Conservation (phyloP, 371 early-diverging fungal species). For the Mortierella sp. region DNA sequence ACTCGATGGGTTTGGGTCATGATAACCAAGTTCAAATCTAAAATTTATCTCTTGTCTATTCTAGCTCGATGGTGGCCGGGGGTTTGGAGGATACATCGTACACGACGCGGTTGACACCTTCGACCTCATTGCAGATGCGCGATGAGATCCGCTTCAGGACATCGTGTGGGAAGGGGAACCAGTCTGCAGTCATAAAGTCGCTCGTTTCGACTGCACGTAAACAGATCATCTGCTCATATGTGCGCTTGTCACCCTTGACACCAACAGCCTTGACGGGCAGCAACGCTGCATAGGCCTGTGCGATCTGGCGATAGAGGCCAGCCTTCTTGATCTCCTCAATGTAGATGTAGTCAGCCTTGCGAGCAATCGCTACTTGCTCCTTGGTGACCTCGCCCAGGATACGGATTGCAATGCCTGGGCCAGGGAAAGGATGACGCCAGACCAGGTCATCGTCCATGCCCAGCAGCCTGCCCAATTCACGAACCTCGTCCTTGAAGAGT, state of each 20-base stretch:
- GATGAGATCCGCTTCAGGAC: slow-evolving; percentile 90
- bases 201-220: slow-evolving; percentile 95
- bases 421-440: slow-evolving; percentile 99
- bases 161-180: slow-evolving; percentile 85
- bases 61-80: slow-evolving; percentile 92
- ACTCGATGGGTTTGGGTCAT: no score
- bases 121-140: slow-evolving; percentile 97
- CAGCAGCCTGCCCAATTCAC: slow-evolving; percentile 88
- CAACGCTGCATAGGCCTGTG: slow-evolving; percentile 97
- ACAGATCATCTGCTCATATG: slow-evolving; percentile 98
- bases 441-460: slow-evolving; percentile 93
- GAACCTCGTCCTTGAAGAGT: slow-evolving; percentile 98
- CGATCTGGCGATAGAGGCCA: slow-evolving; percentile 93
- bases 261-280: slow-evolving; percentile 96
- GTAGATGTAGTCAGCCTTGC: slow-evolving; percentile 95
- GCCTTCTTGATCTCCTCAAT: slow-evolving; percentile 98
- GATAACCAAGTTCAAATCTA: no score
- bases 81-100: slow-evolving; percentile 97
- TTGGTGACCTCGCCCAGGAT: slow-evolving; percentile 94
- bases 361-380: slow-evolving; percentile 92
- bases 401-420: slow-evolving; percentile 98
- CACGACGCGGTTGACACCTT: slow-evolving; percentile 96
- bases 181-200: slow-evolving; percentile 99
- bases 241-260: slow-evolving; percentile 98
- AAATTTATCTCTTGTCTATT: slow-evolving; percentile 31